phyloP scores from a whole-genome alignment of 352 stramenopile species.

The Pythium angustatum region DNA sequence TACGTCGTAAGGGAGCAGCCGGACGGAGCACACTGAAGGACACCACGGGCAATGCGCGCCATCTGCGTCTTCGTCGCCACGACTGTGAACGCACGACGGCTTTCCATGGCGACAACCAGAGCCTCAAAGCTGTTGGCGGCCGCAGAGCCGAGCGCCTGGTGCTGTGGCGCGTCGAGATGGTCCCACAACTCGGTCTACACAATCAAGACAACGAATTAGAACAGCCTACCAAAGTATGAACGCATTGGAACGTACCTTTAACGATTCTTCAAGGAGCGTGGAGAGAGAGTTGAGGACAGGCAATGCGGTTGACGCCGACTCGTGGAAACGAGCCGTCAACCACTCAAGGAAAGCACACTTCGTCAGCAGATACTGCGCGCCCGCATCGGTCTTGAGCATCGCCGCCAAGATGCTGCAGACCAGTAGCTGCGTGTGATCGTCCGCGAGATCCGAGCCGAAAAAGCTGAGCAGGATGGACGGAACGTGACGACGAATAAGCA shows the following conservation, averaged over 20 bases:
- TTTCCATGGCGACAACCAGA: constrained; percentile 21
- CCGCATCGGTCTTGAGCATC: constrained; percentile 49
- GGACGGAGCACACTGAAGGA: constrained; percentile 28
- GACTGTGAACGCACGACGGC: background rate
- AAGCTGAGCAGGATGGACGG: constrained; percentile 84
- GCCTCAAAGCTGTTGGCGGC: constrained; percentile 47
- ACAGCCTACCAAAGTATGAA: constrained; percentile 16
- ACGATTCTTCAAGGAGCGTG: constrained; percentile 40
- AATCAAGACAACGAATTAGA: background rate
- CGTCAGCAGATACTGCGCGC: constrained; percentile 53
- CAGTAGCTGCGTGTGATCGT: constrained; percentile 75
- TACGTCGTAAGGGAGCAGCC: constrained; percentile 46
- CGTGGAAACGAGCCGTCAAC: constrained; percentile 44
- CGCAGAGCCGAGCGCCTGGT: constrained; percentile 38
- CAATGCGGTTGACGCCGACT: constrained; percentile 7
- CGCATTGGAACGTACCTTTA: constrained; percentile 26
- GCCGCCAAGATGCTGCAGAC: constrained; percentile 61
- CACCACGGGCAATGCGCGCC: background rate
- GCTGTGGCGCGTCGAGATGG: constrained; percentile 42
- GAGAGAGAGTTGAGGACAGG: constrained; percentile 42
- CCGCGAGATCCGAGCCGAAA: constrained; percentile 69
- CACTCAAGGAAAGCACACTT: constrained; percentile 72
- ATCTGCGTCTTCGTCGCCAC: constrained; percentile 5
- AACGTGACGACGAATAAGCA: constrained; percentile 78
- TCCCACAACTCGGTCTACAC: constrained; percentile 27